Base-by-base conservation (phyloP, 2,329 filamentous ascomycete genomes). In the Pseudonectria buxi region DNA sequence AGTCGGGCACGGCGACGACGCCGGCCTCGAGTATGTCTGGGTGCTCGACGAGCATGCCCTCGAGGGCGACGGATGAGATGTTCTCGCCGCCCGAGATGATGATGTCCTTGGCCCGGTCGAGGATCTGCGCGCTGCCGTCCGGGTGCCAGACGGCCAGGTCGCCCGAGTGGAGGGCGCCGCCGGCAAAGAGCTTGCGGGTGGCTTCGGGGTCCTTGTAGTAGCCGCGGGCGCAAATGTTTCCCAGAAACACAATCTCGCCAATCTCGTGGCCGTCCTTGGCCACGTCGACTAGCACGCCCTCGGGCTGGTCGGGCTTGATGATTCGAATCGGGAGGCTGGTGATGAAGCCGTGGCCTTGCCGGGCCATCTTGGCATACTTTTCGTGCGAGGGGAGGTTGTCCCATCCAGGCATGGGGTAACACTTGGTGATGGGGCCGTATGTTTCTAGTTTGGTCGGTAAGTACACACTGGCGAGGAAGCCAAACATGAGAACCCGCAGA, bases 71-170 rank as follows among this genome's bases (percentile, higher is more conserved):
- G 0, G 86, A 94, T 3, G 86, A 94, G 43, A 98, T 96, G 59
- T 98, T 98, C 62, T 98, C 92, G 38, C 92, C 92, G 30, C 90
- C 89, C 35, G 86, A 94, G 44, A 98, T 98, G 54, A 98, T 98
- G 35, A 98, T 95, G 57, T 98, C 92, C 68, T 98, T 98, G 11
- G 87, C 86, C 14, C 92, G 76, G 62, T 98, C 92, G 39, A 94
- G 68, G 45, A 98, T 95, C 67, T 96, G 87, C 29, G 88, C 81
- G 39, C 86, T 83, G 2, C 90, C 89, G 57, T 96, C 92, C 0
- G 83, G 74, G 64, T 95, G 86, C 84, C 86, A 89, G 1, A 96
- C 89, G 1, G 92, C 92, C 32, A 98, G 63, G 59, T 98, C 92
- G 1, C 92, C 92, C 12, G 84, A 90, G 63, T 95, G 92, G 51